Evolutionary conservation across 164 flowering plant species (phyloP).

Genomic region (Piper longum): DNA sequence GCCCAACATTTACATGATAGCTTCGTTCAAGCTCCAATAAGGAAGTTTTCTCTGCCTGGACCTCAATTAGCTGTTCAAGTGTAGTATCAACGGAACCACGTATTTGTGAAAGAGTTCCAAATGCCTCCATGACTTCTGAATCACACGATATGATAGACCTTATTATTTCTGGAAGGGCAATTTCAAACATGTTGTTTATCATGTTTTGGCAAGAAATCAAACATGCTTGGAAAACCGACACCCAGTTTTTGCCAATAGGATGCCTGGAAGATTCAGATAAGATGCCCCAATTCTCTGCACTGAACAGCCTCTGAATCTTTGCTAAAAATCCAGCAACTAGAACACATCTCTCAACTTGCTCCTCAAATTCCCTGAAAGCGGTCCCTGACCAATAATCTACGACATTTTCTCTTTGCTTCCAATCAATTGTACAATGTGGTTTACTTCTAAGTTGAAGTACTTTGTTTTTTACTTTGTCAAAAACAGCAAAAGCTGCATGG

Average conservation of each 20-base stretch:
- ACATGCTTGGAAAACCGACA: constrained; percentile 43
- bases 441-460: constrained; percentile 28
- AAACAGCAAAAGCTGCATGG: constrained; percentile 40
- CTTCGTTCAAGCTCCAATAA: constrained; percentile 65
- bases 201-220: constrained; percentile 44
- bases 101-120: constrained; percentile 74
- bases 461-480: constrained; percentile 43
- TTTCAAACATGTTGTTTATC: constrained; percentile 51
- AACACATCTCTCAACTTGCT: constrained; percentile 70
- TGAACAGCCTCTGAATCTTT: constrained; percentile 36
- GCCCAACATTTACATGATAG: constrained; percentile 79
- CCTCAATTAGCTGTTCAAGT: constrained; percentile 69
- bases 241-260: constrained; percentile 35
- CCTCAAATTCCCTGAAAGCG: constrained; percentile 48
- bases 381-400: constrained; percentile 30
- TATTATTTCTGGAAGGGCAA: constrained; percentile 55
- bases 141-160: constrained; percentile 48
- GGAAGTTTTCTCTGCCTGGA: constrained; percentile 61
- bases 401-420: constrained; percentile 17
- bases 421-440: constrained; percentile 9
- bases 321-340: constrained; percentile 47
- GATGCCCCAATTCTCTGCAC: constrained; percentile 14
- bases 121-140: constrained; percentile 79
- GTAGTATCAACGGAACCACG: constrained; percentile 78
- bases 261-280: constrained; percentile 10